Percentiles rank a stretch among this genome's conserved stretches.
Conservation (phyloP, 331 rosid genomes). For the Phaseolus coccineus region DNA sequence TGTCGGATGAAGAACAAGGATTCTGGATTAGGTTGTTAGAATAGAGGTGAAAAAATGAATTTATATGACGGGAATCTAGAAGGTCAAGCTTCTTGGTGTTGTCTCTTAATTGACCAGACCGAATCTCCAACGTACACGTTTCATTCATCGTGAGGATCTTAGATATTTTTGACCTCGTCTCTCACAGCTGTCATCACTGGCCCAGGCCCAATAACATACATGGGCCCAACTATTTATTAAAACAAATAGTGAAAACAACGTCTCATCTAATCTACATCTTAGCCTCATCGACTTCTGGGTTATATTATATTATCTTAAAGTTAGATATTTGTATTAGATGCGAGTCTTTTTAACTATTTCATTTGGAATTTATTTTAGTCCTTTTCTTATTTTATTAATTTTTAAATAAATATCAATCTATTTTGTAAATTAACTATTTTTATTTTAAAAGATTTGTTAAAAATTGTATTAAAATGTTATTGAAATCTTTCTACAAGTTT, state of each 20-base stretch:
- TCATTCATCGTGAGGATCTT: not conserved
- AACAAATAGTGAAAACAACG: not conserved
- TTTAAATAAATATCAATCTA: no score
- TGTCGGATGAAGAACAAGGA: not conserved
- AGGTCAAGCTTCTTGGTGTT: slow-evolving; percentile 45
- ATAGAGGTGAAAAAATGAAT: not conserved
- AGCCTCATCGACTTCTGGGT: not conserved
- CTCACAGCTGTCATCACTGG: not conserved
- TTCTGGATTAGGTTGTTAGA: slow-evolving; percentile 25
- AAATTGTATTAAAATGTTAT: no score
- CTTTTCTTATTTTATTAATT: not conserved
- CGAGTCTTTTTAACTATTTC: not conserved
- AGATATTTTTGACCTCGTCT: slow-evolving; percentile 34
- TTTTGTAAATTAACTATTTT: no score
- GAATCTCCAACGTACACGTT: slow-evolving; percentile 56
- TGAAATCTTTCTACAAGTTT: no score
- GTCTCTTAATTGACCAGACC: not conserved
- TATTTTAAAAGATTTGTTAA: no score
- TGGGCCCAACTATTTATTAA: slow-evolving; percentile 15
- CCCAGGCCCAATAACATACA: slow-evolving; percentile 42
- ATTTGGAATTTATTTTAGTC: not conserved
- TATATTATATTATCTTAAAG: not conserved
- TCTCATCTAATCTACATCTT: not conserved
- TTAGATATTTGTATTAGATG: not conserved
- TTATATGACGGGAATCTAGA: slow-evolving; percentile 2